Conservation (phyloP, 352 stramenopile species). For the Pythium aquatile region DNA sequence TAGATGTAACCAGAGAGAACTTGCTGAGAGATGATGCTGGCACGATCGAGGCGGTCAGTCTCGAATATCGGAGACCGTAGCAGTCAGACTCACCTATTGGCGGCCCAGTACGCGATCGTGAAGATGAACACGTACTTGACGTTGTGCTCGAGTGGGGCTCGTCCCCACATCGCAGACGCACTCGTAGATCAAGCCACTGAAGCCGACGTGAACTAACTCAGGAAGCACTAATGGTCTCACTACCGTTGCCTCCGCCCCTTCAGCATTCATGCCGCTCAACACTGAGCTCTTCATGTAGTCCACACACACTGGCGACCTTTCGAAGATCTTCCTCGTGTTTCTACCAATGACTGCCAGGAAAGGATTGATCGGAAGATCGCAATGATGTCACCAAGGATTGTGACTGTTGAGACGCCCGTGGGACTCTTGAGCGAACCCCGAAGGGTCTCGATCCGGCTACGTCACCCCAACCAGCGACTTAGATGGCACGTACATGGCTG, state of each 20-base stretch:
- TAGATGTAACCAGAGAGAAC: constrained; percentile 60
- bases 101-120: constrained; percentile 59
- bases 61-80: not conserved
- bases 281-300: constrained; percentile 2
- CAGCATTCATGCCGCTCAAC: not conserved
- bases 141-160: constrained; percentile 54
- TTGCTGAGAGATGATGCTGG: constrained; percentile 57
- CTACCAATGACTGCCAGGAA: constrained; percentile 2
- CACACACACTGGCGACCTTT: constrained; percentile 6
- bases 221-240: not conserved
- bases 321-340: not conserved
- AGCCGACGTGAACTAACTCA: not conserved
- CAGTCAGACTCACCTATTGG: constrained; percentile 39
- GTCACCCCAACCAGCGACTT: too few species aligned
- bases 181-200: not conserved
- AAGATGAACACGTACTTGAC: constrained; percentile 73
- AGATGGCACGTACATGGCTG: too few species aligned
- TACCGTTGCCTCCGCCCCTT: not conserved
- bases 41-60: not conserved
- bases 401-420: not conserved
- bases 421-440: not conserved
- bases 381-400: not conserved
- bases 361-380: not conserved
- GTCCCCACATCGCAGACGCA: constrained; percentile 5
- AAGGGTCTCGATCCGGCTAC: not conserved